Conservation (phyloP, 139 green algal species). For the Monoraphidium neglectum region DNA sequence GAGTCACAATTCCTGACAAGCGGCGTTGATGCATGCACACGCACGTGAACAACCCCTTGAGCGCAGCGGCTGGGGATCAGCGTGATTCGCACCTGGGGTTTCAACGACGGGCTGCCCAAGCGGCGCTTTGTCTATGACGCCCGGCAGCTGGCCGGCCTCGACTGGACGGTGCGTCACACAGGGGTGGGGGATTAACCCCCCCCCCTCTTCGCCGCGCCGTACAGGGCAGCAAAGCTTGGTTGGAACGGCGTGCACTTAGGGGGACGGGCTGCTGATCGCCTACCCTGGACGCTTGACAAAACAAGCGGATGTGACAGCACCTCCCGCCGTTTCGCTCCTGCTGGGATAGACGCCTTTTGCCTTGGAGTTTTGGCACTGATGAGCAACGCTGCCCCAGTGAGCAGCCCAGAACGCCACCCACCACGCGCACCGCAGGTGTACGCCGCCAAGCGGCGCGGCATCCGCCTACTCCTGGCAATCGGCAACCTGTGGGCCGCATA, state of each 20-base stretch:
- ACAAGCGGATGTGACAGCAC: too few species aligned
- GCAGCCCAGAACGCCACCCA: too few species aligned
- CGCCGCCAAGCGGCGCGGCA: constrained; percentile 32
- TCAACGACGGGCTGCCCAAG: constrained; percentile 27
- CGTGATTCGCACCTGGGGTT: constrained; percentile 40
- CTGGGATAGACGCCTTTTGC: too few species aligned
- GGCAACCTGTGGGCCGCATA: constrained; percentile 52
- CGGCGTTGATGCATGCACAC: background rate
- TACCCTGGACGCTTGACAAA: too few species aligned
- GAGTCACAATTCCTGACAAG: background rate
- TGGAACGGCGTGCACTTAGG: too few species aligned
- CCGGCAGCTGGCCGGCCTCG: constrained; percentile 46
- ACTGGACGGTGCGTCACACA: constrained; percentile 23
- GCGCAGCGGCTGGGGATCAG: constrained; percentile 33
- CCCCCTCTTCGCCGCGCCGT: too few species aligned
- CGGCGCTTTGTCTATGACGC: constrained; percentile 43
- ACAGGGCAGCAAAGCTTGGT: too few species aligned
- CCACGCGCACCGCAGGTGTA: constrained; percentile 26
- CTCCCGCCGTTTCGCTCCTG: too few species aligned
- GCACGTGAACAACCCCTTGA: background rate
- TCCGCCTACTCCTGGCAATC: constrained; percentile 48
- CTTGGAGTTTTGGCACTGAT: too few species aligned
- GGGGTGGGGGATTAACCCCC: too few species aligned
- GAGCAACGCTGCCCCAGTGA: too few species aligned
- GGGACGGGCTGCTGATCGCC: too few species aligned